Base-by-base conservation (phyloP, 2,329 filamentous ascomycete species). In the Diplodia intermedia region DNA sequence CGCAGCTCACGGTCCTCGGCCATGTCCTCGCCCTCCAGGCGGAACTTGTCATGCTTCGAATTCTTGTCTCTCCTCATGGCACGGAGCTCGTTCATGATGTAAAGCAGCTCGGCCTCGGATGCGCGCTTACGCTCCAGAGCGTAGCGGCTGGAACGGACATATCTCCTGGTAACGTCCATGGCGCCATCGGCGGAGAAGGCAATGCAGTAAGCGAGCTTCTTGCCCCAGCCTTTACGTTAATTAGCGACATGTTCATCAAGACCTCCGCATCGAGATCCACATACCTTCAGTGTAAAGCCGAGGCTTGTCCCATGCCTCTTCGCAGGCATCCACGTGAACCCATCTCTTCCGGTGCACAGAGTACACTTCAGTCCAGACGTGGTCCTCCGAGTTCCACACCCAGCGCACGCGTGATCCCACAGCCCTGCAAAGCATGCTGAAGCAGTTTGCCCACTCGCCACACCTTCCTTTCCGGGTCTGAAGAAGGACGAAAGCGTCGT, bases 371-470 rank as follows among this genome's bases (percentile, higher is more conserved):
- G 94, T 97, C 95, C 95, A 99, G 31, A 97, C 92, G 76, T 97
- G 92, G 78, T 98, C 95, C 79, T 98, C 95, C 36, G 91, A 90
- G 73, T 98, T 98, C 95, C 95, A 99, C 12, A 99, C 91, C 95
- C 95, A 99, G 75, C 95, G 89, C 29, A 97, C 93, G 70, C 94
- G 88, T 69, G 91, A 92, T 61, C 94, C 94, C 15, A 98, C 89
- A 4, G 95, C 95, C 69, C 94, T 89, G 83, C 94, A 98, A 65
- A 99, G 86, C 95, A 98, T 98, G 82, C 91, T 94, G 82, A 99
- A 99, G 85, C 94, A 97, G 81, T 97, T 98, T 72, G 93, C 93
- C 93, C 95, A 98, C 82, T 99, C 95, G 70, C 95, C 95, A 70
- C 91, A 91, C 72, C 95, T 90, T 43, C 95, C 95, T 72, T 91